Evolutionary conservation across 179 eudicot genomes (phyloP).

Genomic region (Gypsophila paniculata): DNA sequence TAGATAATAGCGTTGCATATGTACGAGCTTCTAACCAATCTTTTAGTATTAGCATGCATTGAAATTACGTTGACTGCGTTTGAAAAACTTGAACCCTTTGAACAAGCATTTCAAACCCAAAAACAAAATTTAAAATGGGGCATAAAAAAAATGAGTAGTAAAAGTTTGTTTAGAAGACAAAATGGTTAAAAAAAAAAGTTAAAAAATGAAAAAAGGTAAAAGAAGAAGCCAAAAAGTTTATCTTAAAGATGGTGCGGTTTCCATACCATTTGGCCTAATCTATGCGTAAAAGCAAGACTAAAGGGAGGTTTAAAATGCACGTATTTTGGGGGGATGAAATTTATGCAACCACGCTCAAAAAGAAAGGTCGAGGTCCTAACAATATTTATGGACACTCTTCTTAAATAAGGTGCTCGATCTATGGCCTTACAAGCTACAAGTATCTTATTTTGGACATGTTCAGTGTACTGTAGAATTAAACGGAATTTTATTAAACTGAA

Average conservation of each 20-base stretch:
- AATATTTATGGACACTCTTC: conserved; percentile 5
- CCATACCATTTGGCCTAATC: conserved; percentile 2
- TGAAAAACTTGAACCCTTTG: no score
- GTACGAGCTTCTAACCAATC: no score
- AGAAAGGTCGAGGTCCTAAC: not conserved
- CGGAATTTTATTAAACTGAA: no score
- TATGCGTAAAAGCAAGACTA: conserved; percentile 11
- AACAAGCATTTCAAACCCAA: not conserved
- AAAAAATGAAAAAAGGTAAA: not conserved
- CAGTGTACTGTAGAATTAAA: no score
- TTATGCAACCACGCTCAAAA: conserved; percentile 29
- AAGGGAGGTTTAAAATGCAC: conserved; percentile 24
- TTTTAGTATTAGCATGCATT: no score
- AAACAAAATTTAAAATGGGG: not conserved
- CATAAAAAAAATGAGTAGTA: not conserved
- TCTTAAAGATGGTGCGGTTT: not conserved
- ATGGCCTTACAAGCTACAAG: no score
- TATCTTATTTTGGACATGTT: no score
- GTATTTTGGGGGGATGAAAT: conserved; percentile 25
- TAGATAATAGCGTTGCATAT: no score
- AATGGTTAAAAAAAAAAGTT: conserved; percentile 9
- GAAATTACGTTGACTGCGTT: no score
- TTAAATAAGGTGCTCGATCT: no score
- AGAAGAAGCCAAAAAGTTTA: not conserved
- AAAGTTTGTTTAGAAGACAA: not conserved